Evolutionary conservation across 208 protist genomes (phyloP), one percentile per base, ranked within the genome.

Genomic region (Novymonas esmeraldas): DNA sequence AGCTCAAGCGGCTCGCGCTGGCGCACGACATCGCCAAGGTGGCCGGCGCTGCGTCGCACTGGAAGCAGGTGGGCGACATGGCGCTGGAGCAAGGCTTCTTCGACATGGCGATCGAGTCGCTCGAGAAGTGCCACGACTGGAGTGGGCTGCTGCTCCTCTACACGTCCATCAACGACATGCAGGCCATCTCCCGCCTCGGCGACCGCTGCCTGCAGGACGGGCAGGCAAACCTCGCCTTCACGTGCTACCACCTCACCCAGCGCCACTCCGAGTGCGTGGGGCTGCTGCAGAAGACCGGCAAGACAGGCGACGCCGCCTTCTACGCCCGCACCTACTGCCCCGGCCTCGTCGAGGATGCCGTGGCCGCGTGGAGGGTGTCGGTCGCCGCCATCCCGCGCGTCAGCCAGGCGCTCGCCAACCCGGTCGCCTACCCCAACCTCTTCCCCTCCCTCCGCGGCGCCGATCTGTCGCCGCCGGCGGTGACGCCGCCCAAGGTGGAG

Each of bases 261-360:
- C 73, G 86, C 1, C 73, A 98, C 33, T 67, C 80, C 3, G 77
- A 97, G 24, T 97, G 92, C 62, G 73, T 98, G 0, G 81, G 97
- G 31, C 73, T 99, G 24, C 81, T 99, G 7, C 79, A 75, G 18
- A 61, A 70, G 26, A 93, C 84, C 1, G 87, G 88, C 28, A 90
- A 95, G 31, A 56, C 87, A 3, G 86, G 93, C 29, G 98, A 99
- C 63, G 98, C 98, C 9, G 94, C 97, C 14, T 98, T 99, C 63
- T 96, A 99, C 70, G 97, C 98, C 1, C 88, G 98, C 45, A 99
- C 97, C 5, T 99, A 99, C 81, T 70, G 63, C 28, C 98, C 97
- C 16, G 79, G 61, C 18, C 68, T 81, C 28, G 73, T 98, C 7
- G 79, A 88, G 50, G 72, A 88, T 9, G 78, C 87, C 20, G 93